Percentiles rank a stretch among this genome's conserved stretches.
Conservation (phyloP, 345 rosid species). For the Eucalyptus sp. region DNA sequence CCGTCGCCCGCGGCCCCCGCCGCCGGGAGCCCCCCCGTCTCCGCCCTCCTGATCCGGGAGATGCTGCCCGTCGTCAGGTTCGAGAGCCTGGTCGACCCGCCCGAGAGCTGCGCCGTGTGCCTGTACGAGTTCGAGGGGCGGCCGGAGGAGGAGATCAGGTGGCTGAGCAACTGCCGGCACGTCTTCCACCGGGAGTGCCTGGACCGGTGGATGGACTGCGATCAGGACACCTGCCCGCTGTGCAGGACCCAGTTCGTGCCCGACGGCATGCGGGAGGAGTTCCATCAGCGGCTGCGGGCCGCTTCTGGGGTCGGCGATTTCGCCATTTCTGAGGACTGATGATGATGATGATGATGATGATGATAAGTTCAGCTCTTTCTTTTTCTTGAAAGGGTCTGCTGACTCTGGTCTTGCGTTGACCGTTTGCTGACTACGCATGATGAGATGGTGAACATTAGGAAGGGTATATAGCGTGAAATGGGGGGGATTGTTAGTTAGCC, state of each 20-base stretch:
- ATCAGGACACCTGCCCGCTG: slow-evolving; percentile 79
- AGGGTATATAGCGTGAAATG: neutral
- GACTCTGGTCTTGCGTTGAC: neutral
- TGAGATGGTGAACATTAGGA: neutral
- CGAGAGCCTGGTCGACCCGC: slow-evolving; percentile 36
- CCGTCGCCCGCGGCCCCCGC: slow-evolving; percentile 3
- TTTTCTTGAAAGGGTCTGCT: neutral
- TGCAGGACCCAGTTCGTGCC: slow-evolving; percentile 74
- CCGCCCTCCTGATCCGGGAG: slow-evolving; percentile 66
- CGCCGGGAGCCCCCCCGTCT: slow-evolving; percentile 25
- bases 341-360: too few species aligned
- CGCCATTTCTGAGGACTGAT: neutral
- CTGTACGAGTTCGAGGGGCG: slow-evolving; percentile 55
- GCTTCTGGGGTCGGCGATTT: slow-evolving; percentile 25
- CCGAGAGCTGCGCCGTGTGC: slow-evolving; percentile 80
- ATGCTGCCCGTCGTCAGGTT: slow-evolving; percentile 60
- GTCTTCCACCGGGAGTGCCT: slow-evolving; percentile 71
- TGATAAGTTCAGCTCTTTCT: neutral
- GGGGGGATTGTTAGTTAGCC: neutral
- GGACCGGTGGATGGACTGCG: slow-evolving; percentile 97
- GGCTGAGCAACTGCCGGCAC: slow-evolving; percentile 72
- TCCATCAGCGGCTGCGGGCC: slow-evolving; percentile 56
- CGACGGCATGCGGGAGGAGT: slow-evolving; percentile 64
- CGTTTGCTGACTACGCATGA: neutral
- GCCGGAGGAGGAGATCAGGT: slow-evolving; percentile 58